Conservation (phyloP, 768 basidiomycete genomes). For the Calocybe indica region DNA sequence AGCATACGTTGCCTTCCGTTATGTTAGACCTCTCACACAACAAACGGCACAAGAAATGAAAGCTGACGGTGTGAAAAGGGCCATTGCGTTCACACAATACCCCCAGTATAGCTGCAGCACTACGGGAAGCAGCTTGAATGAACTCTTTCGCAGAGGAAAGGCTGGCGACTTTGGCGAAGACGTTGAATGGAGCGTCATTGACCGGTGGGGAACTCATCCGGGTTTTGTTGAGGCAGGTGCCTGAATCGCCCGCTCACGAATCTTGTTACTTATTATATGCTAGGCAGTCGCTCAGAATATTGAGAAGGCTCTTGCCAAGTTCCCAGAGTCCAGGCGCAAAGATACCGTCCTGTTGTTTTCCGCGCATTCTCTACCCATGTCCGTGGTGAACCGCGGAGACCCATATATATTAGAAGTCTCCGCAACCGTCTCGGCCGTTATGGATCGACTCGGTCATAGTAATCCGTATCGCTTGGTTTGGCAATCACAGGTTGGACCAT, state of each 20-base stretch:
- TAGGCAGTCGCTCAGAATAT: constrained; percentile 92
- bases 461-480: constrained; percentile 93
- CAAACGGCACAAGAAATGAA: constrained; percentile 79
- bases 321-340: constrained; percentile 62
- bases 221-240: constrained; percentile 85
- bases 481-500: constrained; percentile 97
- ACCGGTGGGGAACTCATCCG: constrained; percentile 94
- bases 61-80: constrained; percentile 85
- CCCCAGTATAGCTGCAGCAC: constrained; percentile 99
- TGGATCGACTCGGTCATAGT: constrained; percentile 73
- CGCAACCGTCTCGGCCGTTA: constrained; percentile 88
- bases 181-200: constrained; percentile 95
- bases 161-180: constrained; percentile 53
- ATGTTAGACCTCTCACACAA: constrained; percentile 84
- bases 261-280: constrained; percentile 6
- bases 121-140: constrained; percentile 95
- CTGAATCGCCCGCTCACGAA: neutral
- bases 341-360: constrained; percentile 89
- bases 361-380: constrained; percentile 96
- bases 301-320: constrained; percentile 74
- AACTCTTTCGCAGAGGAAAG: constrained; percentile 67
- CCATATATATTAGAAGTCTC: constrained; percentile 96
- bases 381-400: constrained; percentile 97
- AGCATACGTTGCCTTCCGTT: constrained; percentile 92
- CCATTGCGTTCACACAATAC: constrained; percentile 96